Evolutionary conservation across 2,329 filamentous ascomycete genomes (phyloP), one percentile per base, ranked within the genome.

Genomic region (Sporothrix pseudoabietina): DNA sequence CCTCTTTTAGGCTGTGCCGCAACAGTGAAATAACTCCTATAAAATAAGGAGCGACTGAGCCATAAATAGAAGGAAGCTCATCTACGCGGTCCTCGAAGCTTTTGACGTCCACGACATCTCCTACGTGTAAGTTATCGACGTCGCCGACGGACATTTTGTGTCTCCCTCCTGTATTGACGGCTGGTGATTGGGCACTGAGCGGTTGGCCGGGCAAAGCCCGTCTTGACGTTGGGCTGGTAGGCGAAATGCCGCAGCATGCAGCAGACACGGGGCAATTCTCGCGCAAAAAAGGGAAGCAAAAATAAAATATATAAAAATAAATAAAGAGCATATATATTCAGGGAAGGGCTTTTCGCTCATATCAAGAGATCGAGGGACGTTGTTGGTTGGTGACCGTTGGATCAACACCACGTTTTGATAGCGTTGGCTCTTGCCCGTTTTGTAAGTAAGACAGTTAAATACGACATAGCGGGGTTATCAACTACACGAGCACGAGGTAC

Each of bases 231-330:
- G 59, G 59, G 39, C 39, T 26, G 59, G 35, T 19, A 65, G 35
- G n/a, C 59, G 59, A 35, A 65, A 44, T 16, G 35, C 59, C 59
- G 59, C 59, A 65, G 59, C 59, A 65, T 65, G 59, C 59, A 65
- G 59, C 35, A 44, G 59, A 65, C 59, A 65, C 59, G 59, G 59
- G 59, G n/a, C 59, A 65, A 65, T 44, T 44, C 59, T 63, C 59
- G 39, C 59, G n/a, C 59, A 63, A 63, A 55, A 52, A 52, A 52
- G 9, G 16, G 26, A 26, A 41, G 39, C 39, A 55, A 57, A 19
- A 44, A 26, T 3, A 10, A 14, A 19, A 65, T 47, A 65, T 26
- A 26, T 26, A 61, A 41, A 41, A 2, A 19, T 22, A 35, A 44
- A 41, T 10, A 22, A 14, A 3, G 35, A 65, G 39, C 5, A 26